Evolutionary conservation across 345 rosid genomes (phyloP), one percentile per base, ranked within the genome.

Genomic region (Salix dunnii): DNA sequence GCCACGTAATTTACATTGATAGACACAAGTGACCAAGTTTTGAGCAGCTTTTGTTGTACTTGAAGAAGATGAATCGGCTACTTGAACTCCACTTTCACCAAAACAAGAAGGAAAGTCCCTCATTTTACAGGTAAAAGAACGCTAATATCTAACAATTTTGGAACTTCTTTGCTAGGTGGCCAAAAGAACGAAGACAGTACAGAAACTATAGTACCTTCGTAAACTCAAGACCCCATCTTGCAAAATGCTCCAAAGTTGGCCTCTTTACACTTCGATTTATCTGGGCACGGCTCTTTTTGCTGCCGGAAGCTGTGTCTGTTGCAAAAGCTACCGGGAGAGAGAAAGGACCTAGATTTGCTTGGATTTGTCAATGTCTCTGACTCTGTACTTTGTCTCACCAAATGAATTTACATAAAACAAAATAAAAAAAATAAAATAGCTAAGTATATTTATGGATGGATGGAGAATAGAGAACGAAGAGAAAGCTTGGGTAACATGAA

Each of bases 101-200:
- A 92, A 94, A 85, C 97, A 94, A 82, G 98, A 94, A 82, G 97
- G 97, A 81, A 94, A 94, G 82, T 94, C 98, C 89, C 86, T 92
- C 97, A 94, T 92, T 76, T 40, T 77, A 53, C 43, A 27, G 23
- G 10, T 10, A 53, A 53, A 53, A 53, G 60, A 23, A 21, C 23
- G 60, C 60, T 53, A n/a, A 3, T 10, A 58, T 23, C 23, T 10
- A 10, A 3, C 63, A 23, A 58, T 58, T 67, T 40, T 33, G 30
- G 38, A 36, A 40, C 49, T 25, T 49, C n/a, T 62, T 27, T 76
- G 21, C 42, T 49, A 23, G 63, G 7, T 55, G 31, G 27, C 8
- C 18, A 31, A 23, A 33, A 70, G 42, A 65, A 70, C 17, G 60
- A 73, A 55, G 21, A 63, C 14, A 61, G 61, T 21, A 58, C 64